Percentiles rank a stretch among this genome's conserved stretches.
Evolutionary conservation across 805 yeast genomes (phyloP).

Genomic region (Candida nanaspora): DNA sequence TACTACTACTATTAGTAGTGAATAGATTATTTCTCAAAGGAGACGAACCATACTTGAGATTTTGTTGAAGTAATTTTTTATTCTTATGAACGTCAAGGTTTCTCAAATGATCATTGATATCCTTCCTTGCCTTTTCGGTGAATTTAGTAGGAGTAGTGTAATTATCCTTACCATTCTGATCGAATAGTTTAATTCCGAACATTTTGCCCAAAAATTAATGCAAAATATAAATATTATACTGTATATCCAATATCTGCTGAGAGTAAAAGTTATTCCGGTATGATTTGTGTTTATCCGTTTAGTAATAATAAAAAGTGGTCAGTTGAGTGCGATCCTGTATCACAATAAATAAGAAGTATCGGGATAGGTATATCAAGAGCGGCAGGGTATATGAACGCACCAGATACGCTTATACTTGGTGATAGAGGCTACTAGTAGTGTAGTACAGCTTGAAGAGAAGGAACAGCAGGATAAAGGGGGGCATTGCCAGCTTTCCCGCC

Average conservation of each 20-base stretch:
- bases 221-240: background rate
- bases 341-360: too few species aligned
- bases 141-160: slow-evolving; percentile 25
- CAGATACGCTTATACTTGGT: too few species aligned
- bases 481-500: too few species aligned
- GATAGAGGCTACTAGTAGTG: too few species aligned
- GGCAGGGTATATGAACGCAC: too few species aligned
- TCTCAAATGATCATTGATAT: slow-evolving; percentile 21
- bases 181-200: slow-evolving; percentile 25
- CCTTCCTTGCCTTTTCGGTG: slow-evolving; percentile 25
- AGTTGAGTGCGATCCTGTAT: too few species aligned
- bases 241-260: background rate
- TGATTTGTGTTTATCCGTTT: too few species aligned
- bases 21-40: slow-evolving; percentile 16
- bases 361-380: too few species aligned
- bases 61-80: slow-evolving; percentile 2
- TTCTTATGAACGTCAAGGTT: slow-evolving; percentile 5
- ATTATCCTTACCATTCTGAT: slow-evolving; percentile 17
- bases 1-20: slow-evolving; percentile 2
- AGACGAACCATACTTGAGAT: slow-evolving; percentile 25
- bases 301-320: too few species aligned
- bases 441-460: too few species aligned
- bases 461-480: too few species aligned
- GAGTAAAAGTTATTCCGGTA: background rate
- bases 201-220: slow-evolving; percentile 5